These are phyloP conservation scores for Beauveria sp. DNA, from an alignment of 2,329 filamentous ascomycete species.

Conservation along the genomic window DNA sequence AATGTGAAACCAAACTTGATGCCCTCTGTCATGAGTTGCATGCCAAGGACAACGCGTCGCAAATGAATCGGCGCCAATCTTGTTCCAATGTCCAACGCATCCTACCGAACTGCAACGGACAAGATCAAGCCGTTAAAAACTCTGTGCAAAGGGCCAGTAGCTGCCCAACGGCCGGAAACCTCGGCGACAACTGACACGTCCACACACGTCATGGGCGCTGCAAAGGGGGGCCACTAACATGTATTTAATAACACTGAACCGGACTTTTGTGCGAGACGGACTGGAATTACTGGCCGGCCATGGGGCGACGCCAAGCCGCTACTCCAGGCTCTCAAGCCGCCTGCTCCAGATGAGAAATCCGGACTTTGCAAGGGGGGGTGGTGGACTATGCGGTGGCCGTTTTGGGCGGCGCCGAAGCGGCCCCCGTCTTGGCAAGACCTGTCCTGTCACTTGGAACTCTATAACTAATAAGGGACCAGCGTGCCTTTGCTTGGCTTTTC, in stretches of 20 bases:
- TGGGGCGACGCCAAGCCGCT: conserved; percentile 5
- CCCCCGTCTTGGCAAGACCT: background rate
- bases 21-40: background rate
- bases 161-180: background rate
- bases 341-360: background rate
- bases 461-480: background rate
- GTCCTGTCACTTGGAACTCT: background rate
- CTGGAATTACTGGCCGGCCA: background rate
- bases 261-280: background rate
- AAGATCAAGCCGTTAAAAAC: background rate
- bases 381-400: background rate
- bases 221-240: background rate
- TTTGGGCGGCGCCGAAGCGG: background rate
- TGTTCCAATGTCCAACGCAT: background rate
- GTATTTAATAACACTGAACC: background rate
- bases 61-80: background rate
- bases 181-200: background rate
- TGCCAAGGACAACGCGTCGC: background rate
- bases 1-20: background rate
- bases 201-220: conserved; percentile 1
- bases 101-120: background rate
- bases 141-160: background rate
- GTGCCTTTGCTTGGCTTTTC: background rate
- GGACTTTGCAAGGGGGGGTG: background rate
- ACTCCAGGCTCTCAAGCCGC: conserved; percentile 6